Percentiles rank a stretch among this genome's conserved stretches.
Conservation (phyloP, 345 rosid species). For the Brassica incana region DNA sequence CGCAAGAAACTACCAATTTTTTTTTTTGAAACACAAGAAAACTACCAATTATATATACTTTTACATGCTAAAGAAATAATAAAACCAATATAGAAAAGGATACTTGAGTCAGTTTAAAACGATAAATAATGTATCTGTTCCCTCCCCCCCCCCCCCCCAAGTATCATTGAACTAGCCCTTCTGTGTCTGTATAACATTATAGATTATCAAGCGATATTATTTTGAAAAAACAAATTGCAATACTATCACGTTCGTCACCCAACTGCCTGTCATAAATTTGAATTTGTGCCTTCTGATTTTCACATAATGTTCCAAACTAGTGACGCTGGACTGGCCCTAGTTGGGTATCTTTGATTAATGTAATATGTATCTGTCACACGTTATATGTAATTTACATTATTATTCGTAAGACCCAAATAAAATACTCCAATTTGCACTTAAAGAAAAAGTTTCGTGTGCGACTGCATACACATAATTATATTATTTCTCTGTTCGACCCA, state of each 20-base stretch:
- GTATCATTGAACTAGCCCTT: neutral
- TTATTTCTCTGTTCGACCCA: neutral
- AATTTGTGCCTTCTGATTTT: conserved; percentile 8
- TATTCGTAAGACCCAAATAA: neutral
- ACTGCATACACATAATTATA: neutral
- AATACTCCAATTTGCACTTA: conserved; percentile 15
- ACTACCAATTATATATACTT: too few species aligned
- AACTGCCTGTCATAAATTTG: conserved; percentile 24
- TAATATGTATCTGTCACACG: conserved; percentile 14
- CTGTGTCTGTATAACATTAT: neutral
- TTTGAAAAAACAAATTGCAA: neutral
- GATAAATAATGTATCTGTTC: neutral
- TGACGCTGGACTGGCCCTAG: conserved; percentile 23
- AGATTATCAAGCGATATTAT: neutral
- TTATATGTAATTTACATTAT: conserved; percentile 14
- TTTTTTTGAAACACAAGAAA: too few species aligned
- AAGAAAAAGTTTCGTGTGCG: conserved; percentile 8
- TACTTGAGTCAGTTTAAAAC: neutral
- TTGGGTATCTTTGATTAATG: neutral
- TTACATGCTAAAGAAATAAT: too few species aligned
- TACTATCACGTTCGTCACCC: conserved; percentile 27
- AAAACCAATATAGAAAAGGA: neutral
- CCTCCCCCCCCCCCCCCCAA: too few species aligned
- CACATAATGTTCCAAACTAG: conserved; percentile 18
- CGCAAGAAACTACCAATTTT: too few species aligned